Evolutionary conservation across 106 monocot species (phyloP).

Genomic region (Allium fistulosum): DNA sequence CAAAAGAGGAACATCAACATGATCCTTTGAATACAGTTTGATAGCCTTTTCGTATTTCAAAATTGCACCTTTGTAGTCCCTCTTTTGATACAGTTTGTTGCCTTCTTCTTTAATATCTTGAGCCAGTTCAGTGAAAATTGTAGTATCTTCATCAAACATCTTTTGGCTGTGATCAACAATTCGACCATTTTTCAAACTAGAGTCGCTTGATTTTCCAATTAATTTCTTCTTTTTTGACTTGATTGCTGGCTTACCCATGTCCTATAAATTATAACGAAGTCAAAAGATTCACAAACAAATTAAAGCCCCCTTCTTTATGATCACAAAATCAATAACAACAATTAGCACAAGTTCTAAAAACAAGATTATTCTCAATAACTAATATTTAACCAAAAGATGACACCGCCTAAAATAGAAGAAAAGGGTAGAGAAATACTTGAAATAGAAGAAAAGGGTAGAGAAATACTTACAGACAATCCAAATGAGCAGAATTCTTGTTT

Average conservation of each 20-base stretch:
- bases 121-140: conserved; percentile 71
- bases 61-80: conserved; percentile 71
- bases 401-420: too few relatives aligned
- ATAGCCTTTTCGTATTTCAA: conserved; percentile 84
- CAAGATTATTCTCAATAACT: too few relatives aligned
- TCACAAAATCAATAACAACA: too few relatives aligned
- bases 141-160: conserved; percentile 52
- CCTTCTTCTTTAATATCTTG: conserved; percentile 78
- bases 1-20: conserved; percentile 58
- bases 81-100: conserved; percentile 64
- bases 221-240: conserved; percentile 54
- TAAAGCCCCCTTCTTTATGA: too few relatives aligned
- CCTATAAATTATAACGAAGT: neutral
- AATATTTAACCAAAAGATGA: too few relatives aligned
- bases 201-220: conserved; percentile 13
- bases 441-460: too few relatives aligned
- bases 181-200: conserved; percentile 23
- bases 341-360: too few relatives aligned
- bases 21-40: conserved; percentile 67
- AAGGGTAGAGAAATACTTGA: too few relatives aligned
- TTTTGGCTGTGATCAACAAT: conserved; percentile 25
- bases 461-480: too few relatives aligned
- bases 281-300: too few relatives aligned
- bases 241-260: conserved; percentile 71
- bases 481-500: too few relatives aligned